These are phyloP conservation scores for Clonostachys byssicola DNA, from an alignment of 2,329 filamentous ascomycete genomes.

Conservation along the genomic window DNA sequence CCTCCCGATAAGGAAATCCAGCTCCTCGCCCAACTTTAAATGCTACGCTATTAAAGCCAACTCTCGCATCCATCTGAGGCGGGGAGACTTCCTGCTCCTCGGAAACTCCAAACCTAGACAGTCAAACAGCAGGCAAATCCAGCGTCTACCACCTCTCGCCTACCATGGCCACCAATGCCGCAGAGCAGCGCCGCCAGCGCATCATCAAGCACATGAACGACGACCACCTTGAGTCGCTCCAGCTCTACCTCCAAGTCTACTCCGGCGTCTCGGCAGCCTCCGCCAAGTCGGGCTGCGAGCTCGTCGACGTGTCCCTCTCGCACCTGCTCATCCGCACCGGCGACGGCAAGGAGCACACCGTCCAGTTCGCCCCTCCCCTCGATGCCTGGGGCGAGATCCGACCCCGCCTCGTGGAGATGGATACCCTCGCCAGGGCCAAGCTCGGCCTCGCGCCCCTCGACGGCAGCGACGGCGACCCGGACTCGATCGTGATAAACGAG, in stretches of 20 bases:
- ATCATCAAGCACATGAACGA: slow-evolving; percentile 80
- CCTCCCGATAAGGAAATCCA: too few relatives aligned
- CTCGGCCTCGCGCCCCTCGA: slow-evolving; percentile 27
- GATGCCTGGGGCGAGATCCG: slow-evolving; percentile 63
- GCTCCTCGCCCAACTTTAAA: not conserved
- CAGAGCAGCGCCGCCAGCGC: slow-evolving; percentile 21
- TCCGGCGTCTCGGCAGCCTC: slow-evolving; percentile 48
- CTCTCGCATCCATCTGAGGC: not conserved
- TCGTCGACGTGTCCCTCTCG: slow-evolving; percentile 62
- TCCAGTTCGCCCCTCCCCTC: slow-evolving; percentile 70
- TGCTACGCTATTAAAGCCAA: not conserved
- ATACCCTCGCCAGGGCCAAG: slow-evolving; percentile 46
- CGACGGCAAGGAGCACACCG: slow-evolving; percentile 33
- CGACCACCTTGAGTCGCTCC: slow-evolving; percentile 72
- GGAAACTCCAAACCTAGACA: too few relatives aligned
- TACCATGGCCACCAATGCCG: too few relatives aligned
- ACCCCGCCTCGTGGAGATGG: slow-evolving; percentile 68
- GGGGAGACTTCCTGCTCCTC: not conserved
- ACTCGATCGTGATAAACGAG: slow-evolving; percentile 34
- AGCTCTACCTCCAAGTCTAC: slow-evolving; percentile 75
- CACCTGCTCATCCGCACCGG: slow-evolving; percentile 57
- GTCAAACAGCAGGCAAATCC: too few relatives aligned
- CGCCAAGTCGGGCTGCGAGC: slow-evolving; percentile 43
- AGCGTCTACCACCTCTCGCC: too few relatives aligned
- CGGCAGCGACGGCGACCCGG: slow-evolving; percentile 42